Base-by-base conservation (phyloP, 1,139 yeast genomes). In the Hanseniaspora gamundiae region DNA sequence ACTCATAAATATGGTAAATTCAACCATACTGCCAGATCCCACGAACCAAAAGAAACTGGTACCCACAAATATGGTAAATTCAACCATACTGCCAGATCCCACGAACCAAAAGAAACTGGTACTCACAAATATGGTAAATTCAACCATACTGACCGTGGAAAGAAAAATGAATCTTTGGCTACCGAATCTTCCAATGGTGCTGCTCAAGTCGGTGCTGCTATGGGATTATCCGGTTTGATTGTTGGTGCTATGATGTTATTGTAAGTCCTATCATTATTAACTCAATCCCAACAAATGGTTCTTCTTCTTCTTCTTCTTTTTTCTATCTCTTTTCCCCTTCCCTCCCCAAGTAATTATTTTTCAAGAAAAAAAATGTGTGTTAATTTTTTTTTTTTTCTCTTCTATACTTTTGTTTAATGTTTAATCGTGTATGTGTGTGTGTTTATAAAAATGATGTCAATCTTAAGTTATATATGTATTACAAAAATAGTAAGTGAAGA, bases 121-220 rank as follows among this genome's bases (percentile, higher is more conserved):
- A 70, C 75, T 46, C 73, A 70, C 64, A 67, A 57, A 52, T 63
- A 62, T 52, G 78, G 79, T 45, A 68, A 64, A 58, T 74, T 73
- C 54, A 68, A 74, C 67, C 70, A 73, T 62, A 72, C 78, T 33
- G 49, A 51, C 39, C 49, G 47, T 7, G 49, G 48, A 39, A 49
- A 16, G 21, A 29, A 29, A 8, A 21, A 13, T 20, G 28, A 21
- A 17, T 17, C 7, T 26, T n/a, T 11, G 1, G 22, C 29, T 1
- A 16, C 35, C 7, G 35, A 33, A 20, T 22, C 38, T 28, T 9
- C 35, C 17, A 35, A 28, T 14, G 21, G 33, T 31, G 42, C 35
- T 19, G 27, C 42, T 24, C 13, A n/a, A 2, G 24, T 19, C 22
- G 36, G 36, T 33, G 36, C 36, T 33, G 36, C 36, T 19, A 33